Conservation (phyloP, 106 monocot genomes). For the Dendrobium huoshanense region DNA sequence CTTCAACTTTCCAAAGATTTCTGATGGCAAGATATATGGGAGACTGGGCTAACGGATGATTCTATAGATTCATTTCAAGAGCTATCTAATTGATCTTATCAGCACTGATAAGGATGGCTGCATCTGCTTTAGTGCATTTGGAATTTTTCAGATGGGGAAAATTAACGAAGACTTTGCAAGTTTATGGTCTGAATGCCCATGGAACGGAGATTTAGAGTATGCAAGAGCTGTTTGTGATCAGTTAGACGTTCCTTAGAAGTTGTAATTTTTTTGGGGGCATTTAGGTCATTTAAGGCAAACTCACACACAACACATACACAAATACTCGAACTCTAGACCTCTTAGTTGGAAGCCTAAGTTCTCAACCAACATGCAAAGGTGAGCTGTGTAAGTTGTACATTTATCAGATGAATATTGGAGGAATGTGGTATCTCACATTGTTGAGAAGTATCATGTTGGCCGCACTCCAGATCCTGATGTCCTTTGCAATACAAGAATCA, state of each 20-base stretch:
- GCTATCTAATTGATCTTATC: too few relatives aligned
- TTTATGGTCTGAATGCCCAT: conserved; percentile 94
- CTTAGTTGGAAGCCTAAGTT: too few relatives aligned
- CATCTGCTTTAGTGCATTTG: conserved; percentile 21
- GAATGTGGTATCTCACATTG: conserved; percentile 90
- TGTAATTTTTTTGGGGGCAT: conserved; percentile 10
- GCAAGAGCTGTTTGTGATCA: conserved; percentile 81
- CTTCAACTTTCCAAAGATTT: conserved; percentile 44
- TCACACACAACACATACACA: too few relatives aligned
- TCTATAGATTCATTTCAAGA: too few relatives aligned
- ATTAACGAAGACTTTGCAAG: conserved; percentile 68
- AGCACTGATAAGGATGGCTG: too few relatives aligned
- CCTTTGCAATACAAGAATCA: conserved; percentile 98
- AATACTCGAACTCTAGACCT: too few relatives aligned
- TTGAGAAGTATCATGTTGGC: conserved; percentile 77
- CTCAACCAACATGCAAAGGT: too few relatives aligned
- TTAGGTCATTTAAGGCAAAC: too few relatives aligned
- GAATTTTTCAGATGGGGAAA: too few relatives aligned
- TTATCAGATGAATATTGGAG: conserved; percentile 95
- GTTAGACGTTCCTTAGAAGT: conserved; percentile 82
- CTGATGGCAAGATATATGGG: conserved; percentile 15
- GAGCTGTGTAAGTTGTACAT: conserved; percentile 50
- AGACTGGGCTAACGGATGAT: conserved; percentile 18
- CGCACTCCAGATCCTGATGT: conserved; percentile 97
- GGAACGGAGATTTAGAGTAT: conserved; percentile 94